Evolutionary conservation across 139 green algal species (phyloP), one percentile per base, ranked within the genome.

Genomic region (Mesotaenium endlicherianum): DNA sequence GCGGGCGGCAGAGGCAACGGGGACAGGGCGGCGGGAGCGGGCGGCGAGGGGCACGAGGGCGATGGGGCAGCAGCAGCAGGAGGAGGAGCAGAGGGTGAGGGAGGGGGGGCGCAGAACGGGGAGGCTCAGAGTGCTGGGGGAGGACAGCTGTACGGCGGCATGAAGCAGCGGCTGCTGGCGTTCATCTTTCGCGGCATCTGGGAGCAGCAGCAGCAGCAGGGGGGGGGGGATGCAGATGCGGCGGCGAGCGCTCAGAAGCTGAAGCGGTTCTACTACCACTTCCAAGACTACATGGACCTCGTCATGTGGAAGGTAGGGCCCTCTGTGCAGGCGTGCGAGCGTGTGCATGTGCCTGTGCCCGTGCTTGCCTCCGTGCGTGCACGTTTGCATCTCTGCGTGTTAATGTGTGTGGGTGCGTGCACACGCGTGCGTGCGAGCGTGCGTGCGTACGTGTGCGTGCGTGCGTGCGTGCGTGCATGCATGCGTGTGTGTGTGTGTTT

Each of bases 291-390:
- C 8, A 40, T 26, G 34, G 83, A 87, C 41, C 72, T 90, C 11
- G 77, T 81, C 64, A 90, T 89, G 72, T 87, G 70, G 86, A 89
- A 89, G 84, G 75, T 87, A 53, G 31, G 34, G 8, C n/a, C n/a
- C n/a, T n/a, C n/a, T n/a, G n/a, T n/a, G n/a, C n/a, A n/a, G n/a
- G n/a, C n/a, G n/a, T n/a, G n/a, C n/a, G n/a, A n/a, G n/a, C n/a
- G n/a, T n/a, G n/a, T n/a, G n/a, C n/a, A n/a, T n/a, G n/a, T n/a
- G n/a, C n/a, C n/a, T n/a, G n/a, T n/a, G n/a, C n/a, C n/a, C n/a
- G n/a, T n/a, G n/a, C n/a, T n/a, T n/a, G n/a, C n/a, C n/a, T n/a
- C n/a, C n/a, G n/a, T n/a, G n/a, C n/a, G n/a, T n/a, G n/a, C n/a
- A n/a, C n/a, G n/a, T n/a, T n/a, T n/a, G n/a, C n/a, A n/a, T n/a